Evolutionary conservation across 1,284 basidiomycete genomes (phyloP), one percentile per base, ranked within the genome.

Genomic region (Leccinum angustisporum): DNA sequence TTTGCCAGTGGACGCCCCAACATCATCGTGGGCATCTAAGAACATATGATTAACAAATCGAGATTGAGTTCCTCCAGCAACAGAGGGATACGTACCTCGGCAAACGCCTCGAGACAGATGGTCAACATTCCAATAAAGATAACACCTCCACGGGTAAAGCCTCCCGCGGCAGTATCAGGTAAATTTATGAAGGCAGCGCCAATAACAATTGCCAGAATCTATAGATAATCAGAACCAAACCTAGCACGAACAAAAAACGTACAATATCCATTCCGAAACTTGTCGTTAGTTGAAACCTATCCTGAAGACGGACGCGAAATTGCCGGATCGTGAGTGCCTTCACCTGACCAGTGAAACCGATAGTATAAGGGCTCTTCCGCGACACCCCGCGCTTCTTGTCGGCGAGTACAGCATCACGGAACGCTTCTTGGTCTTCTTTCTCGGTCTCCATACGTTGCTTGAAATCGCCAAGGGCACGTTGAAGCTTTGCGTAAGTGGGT

Each of bases 141-240:
- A 51, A 93, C 86, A 76, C 92, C 86, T 33, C 93, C 94, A 65
- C 94, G 86, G 21, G 93, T 94, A 77, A 97, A 97, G 0, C 90
- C 91, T 43, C 94, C 94, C 40, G 83, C 83, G 8, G 93, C 86
- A 0, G 90, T 88, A 16, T 81, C 68, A 3, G 92, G 90, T 34
- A 91, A 82, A 59, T 91, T 84, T 68, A 86, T 85, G 77, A 86
- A 95, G 14, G 88, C 86, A 18, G 83, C 87, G 38, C 94, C 94
- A 66, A 91, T 81, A 57, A 97, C 84, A 55, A 97, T 76, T 56
- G 91, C 87, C 36, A 94, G 76, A 55, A 67, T 46, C 70, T 72
- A 54, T 14, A 34, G 10, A 51, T 55, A 5, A 52, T 65, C 43
- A 67, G 36, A 56, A 54, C 34, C 30, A 31, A n/a, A 43, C 14